Evolutionary conservation across 768 basidiomycete genomes (phyloP), one percentile per base, ranked within the genome.

Genomic region (Termitomyces sp.): DNA sequence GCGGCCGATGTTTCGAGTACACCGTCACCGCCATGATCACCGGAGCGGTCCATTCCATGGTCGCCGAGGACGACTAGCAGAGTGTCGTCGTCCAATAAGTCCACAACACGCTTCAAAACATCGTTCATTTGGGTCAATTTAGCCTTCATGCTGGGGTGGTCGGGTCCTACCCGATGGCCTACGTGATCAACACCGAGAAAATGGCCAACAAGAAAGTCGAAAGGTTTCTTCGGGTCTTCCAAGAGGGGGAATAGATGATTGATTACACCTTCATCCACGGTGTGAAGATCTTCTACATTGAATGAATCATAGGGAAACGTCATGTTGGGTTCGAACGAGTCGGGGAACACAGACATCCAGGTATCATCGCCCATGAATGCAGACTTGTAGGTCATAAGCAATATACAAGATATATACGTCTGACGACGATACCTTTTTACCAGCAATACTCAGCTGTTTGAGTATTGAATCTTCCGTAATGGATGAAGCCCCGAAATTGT

Each of bases 361-460:
- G 97, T 99, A 72, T 98, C 94, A 69, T 98, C 96, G 0, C 97
- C 96, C 87, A 93, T 93, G 71, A 98, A 90, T 1, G 90, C 92
- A 56, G 92, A 75, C 83, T 91, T 67, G 74, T 34, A 34, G 32
- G 55, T 60, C 6, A 48, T 64, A 54, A 63, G 56, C n/a, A 31
- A 34, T 53, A 34, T 40, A 17, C 2, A 42, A 11, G 29, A 55
- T 31, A 6, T 17, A n/a, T 20, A 32, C 12, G 25, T 17, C 20
- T 51, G 29, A 54, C 77, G 68, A 56, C 29, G 20, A n/a, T 66
- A 91, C 91, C 70, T 80, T 86, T 72, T 83, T 88, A 14, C 83
- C 85, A 0, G 82, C 81, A 12, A 75, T 63, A 6, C 72, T 72
- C 45, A 95, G 70, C 70, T 98, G 96, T 53, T 84, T 83, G 5